Base-by-base conservation (phyloP, 192 early-diverging fungal genomes). In the Gryganskiella cystojenkinii region DNA sequence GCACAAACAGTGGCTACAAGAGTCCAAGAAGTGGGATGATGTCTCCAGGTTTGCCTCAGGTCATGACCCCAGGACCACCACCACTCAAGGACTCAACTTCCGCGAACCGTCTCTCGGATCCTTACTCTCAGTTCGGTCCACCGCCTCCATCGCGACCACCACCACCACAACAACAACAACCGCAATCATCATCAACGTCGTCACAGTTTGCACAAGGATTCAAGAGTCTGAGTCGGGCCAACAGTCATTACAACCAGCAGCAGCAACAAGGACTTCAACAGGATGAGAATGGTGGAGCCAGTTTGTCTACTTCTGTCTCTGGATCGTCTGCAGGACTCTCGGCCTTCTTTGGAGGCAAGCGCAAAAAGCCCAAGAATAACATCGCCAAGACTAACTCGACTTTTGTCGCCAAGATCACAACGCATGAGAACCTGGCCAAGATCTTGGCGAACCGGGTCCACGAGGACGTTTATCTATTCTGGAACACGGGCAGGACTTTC, bases 381-480 rank as follows among this genome's bases (percentile, higher is more conserved):
- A 89, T 94, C 45, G 85, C 90, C 15, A 92, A 92, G 49, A 91
- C 90, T 7, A 91, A 89, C 33, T 94, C 92, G 11, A 84, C 88
- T 4, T 92, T 88, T 81, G 91, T 94, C 27, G 67, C 85, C 35
- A 83, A 88, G n/a, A 89, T 94, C 20, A 82, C 88, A 13, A 90
- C 91, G 2, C 87, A 89, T 67, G 92, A 94, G 56, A 86, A 89
- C 57, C 70, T 94, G 27, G 88, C 91, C 25, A 87, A 83, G 61
- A 85, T 90, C 56, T 70, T 90, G 25, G 79, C 83, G 42, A 84
- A 83, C 45, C 70, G 87, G 25, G 81, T 80, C 20, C 79, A 81
- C 51, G 89, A 89, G 50, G 85, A 88, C 40, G 88, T 89, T 1
- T 92, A 91, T 71, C 60, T 95, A 43, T 93, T 95, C 71, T 86